Evolutionary conservation across 352 stramenopile species (phyloP), one percentile per base, ranked within the genome.

Genomic region (Globisporangium carolinianum): DNA sequence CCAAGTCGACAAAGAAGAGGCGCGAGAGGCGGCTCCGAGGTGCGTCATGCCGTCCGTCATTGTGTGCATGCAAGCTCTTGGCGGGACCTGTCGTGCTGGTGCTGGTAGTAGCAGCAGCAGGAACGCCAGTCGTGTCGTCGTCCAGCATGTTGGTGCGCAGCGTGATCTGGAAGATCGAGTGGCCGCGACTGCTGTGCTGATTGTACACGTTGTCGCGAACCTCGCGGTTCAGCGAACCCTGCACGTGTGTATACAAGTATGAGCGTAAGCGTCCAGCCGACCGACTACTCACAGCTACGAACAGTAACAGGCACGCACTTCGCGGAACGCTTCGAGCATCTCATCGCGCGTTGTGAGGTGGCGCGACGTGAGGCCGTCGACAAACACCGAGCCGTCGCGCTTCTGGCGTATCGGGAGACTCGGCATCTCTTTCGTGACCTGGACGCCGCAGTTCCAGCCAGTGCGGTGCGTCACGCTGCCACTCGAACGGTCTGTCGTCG

Each of bases 161-260:
- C 0, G 82, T 85, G 52, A 91, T 66, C 61, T 89, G 75, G 62
- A 89, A 91, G 14, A 91, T 72, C 6, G 79, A 79, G 60, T 91
- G 79, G 0, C 82, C 82, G 54, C 73, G 76, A 46, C 74, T 86
- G 35, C 73, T 87, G 59, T 80, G 73, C 51, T 89, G 75, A 60
- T 87, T 87, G 69, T 86, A 87, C 5, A 89, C 47, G 50, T 89
- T 89, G 58, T 89, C 76, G 35, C 79, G 75, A 3, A 87, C 75
- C 60, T 89, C 76, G 45, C 76, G 73, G 58, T 89, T 83, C 57
- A 73, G 51, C 2, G 75, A 89, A 6, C 79, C 79, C 76, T 89
- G 24, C 14, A 0, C 14, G 17, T 49, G 45, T 24, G 14, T 32
- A 35, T 24, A 15, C 42, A 47, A n/a, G 42, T 6, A 47, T 4